phyloP scores from a whole-genome alignment of 352 stramenopile species.

The Chrysophaeum taylorii region DNA sequence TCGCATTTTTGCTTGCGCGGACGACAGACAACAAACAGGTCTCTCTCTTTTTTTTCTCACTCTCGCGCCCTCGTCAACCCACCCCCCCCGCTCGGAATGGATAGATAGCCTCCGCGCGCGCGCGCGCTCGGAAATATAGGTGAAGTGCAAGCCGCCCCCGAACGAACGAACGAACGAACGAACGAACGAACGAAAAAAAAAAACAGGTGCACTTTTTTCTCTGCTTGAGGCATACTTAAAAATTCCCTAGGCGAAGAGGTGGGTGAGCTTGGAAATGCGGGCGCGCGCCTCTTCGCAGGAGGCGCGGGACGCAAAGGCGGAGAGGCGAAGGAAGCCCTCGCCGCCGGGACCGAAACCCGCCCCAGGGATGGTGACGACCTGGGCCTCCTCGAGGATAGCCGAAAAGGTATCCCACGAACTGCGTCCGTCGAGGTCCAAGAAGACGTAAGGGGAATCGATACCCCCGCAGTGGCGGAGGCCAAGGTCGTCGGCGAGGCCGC shows the following conservation, averaged over 20 bases:
- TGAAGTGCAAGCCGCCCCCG: no score
- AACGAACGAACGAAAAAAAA: no score
- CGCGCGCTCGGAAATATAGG: no score
- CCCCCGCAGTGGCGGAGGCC: constrained; percentile 62
- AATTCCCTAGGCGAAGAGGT: constrained; percentile 26
- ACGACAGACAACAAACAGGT: no score
- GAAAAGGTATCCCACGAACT: constrained; percentile 60
- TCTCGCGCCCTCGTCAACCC: no score
- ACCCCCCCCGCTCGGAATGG: no score
- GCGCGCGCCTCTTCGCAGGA: constrained; percentile 56
- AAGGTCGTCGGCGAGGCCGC: constrained; percentile 49
- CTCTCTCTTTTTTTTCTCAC: no score
- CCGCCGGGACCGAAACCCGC: constrained; percentile 69
- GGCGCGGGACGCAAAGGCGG: constrained; percentile 59
- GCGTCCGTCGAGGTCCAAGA: constrained; percentile 62
- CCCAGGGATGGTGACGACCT: constrained; percentile 72
- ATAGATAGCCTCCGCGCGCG: no score
- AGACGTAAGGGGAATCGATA: constrained; percentile 66
- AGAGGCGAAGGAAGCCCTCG: constrained; percentile 66
- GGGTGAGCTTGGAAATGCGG: constrained; percentile 52
- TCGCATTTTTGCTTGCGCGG: no score
- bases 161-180: no score
- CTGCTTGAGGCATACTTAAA: no score
- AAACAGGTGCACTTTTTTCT: no score
- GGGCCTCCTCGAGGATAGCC: constrained; percentile 66